Percentiles rank a stretch among this genome's conserved stretches.
Evolutionary conservation across 345 rosid genomes (phyloP).

Genomic region (Cardiospermum halicacabum): DNA sequence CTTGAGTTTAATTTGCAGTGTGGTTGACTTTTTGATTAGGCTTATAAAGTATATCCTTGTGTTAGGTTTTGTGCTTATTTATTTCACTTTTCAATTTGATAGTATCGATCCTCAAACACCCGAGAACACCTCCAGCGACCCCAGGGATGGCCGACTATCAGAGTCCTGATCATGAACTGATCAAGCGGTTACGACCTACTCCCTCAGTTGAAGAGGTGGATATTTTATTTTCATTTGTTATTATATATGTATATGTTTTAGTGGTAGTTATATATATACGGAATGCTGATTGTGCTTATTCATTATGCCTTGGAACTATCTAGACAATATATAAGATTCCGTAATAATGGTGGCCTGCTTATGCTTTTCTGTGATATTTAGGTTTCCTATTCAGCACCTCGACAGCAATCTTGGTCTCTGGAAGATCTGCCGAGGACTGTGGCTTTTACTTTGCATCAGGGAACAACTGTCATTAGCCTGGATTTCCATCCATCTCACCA

Average conservation of each 20-base stretch:
- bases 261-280: too few species aligned
- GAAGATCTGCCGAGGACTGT: constrained; percentile 82
- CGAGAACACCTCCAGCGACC: constrained; percentile 65
- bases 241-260: constrained; percentile 5
- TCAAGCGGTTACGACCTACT: constrained; percentile 76
- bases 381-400: constrained; percentile 65
- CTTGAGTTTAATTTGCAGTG: not conserved
- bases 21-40: constrained; percentile 10
- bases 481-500: constrained; percentile 78
- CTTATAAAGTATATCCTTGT: not conserved
- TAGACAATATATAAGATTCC: constrained; percentile 1
- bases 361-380: constrained; percentile 21
- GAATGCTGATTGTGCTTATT: constrained; percentile 13
- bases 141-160: constrained; percentile 82
- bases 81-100: constrained; percentile 18
- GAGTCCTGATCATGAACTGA: constrained; percentile 70
- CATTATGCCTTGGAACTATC: constrained; percentile 13
- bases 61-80: constrained; percentile 1
- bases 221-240: not conserved
- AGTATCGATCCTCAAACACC: constrained; percentile 65
- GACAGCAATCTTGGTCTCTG: constrained; percentile 61
- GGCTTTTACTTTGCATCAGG: constrained; percentile 66
- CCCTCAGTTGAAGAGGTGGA: constrained; percentile 80
- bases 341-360: constrained; percentile 2
- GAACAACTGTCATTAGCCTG: constrained; percentile 80